These are phyloP conservation scores for Pleurotus cornucopiae DNA, from an alignment of 768 basidiomycete genomes.

Conservation along the genomic window DNA sequence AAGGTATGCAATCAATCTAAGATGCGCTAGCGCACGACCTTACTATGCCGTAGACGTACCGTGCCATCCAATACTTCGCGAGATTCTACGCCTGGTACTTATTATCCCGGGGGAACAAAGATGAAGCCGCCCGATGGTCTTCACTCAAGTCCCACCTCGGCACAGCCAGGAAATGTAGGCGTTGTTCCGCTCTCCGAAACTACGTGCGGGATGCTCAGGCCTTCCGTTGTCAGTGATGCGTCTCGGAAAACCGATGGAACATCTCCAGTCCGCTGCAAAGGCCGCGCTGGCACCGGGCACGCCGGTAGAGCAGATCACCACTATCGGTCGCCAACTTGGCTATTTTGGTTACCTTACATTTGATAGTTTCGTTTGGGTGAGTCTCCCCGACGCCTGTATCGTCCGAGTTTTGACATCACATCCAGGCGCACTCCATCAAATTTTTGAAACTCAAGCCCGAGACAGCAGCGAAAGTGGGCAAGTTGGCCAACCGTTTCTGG, in stretches of 20 bases:
- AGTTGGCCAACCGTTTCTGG: slow-evolving; percentile 82
- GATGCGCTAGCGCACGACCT: not conserved
- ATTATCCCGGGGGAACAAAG: slow-evolving; percentile 62
- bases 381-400: slow-evolving; percentile 16
- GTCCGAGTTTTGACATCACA: no score
- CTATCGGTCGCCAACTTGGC: slow-evolving; percentile 77
- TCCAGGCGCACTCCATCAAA: slow-evolving; percentile 57
- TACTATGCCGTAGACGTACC: slow-evolving; percentile 59
- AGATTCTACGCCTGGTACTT: slow-evolving; percentile 87
- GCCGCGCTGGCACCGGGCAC: slow-evolving; percentile 54
- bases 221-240: slow-evolving; percentile 65
- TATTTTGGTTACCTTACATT: slow-evolving; percentile 87
- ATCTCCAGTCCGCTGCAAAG: slow-evolving; percentile 84
- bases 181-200: slow-evolving; percentile 18
- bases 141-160: slow-evolving; percentile 85
- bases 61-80: slow-evolving; percentile 86
- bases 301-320: slow-evolving; percentile 67
- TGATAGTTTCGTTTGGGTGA: slow-evolving; percentile 85
- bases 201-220: slow-evolving; percentile 3
- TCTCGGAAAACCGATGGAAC: slow-evolving; percentile 90
- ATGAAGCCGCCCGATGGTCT: slow-evolving; percentile 71
- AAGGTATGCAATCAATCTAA: slow-evolving; percentile 50
- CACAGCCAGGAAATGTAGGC: slow-evolving; percentile 75
- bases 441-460: slow-evolving; percentile 59
- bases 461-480: slow-evolving; percentile 55